Base-by-base conservation (phyloP, 495 filamentous ascomycete genomes). In the Corynascus novoguineensis region DNA sequence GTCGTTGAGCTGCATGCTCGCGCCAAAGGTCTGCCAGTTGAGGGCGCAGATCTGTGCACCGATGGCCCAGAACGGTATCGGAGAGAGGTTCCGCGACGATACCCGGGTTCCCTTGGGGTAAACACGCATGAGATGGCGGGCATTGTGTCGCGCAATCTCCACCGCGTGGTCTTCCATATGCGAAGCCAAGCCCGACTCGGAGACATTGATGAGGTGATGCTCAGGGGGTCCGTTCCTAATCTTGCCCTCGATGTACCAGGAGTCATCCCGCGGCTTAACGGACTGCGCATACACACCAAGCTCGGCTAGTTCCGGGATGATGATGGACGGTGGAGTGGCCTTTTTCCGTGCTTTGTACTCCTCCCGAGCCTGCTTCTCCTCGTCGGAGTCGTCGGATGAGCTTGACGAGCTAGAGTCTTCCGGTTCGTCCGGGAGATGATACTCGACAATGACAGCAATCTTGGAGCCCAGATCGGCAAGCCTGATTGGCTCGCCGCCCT, bases 141-240 rank as follows among this genome's bases (percentile, higher is more conserved):
- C 63, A 55, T 82, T 82, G 67, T 82, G 78, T 0, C 60, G 59
- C 2, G 74, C 64, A 38, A 83, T 79, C n/a, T 65, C 65, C 14
- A 63, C 62, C 12, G 58, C 69, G 40, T 72, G 44, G 0, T 46
- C 50, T 0, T 68, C 65, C 50, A 79, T 58, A 22, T 75, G 68
- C 15, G 66, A 51, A 8, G 68, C 65, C 5, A 83, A 61, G 0
- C 78, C 78, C 0, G 68, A 66, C 58, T 83, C 80, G 7, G 78
- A 81, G 0, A 83, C 71, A 60, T 83, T 83, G 72, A 83, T 80
- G 38, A 83, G 68, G 51, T 81, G 80, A 64, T 81, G 75, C 50
- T 77, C 17, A 14, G 17, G 77, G 6, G 80, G 80, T 0, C 69
- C 74, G 48, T 78, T 73, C 14, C 62, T 60, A 4, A 79, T 61